Conservation (phyloP, 108 stramenopile species). For the Aureococcus anophagefferens region DNA sequence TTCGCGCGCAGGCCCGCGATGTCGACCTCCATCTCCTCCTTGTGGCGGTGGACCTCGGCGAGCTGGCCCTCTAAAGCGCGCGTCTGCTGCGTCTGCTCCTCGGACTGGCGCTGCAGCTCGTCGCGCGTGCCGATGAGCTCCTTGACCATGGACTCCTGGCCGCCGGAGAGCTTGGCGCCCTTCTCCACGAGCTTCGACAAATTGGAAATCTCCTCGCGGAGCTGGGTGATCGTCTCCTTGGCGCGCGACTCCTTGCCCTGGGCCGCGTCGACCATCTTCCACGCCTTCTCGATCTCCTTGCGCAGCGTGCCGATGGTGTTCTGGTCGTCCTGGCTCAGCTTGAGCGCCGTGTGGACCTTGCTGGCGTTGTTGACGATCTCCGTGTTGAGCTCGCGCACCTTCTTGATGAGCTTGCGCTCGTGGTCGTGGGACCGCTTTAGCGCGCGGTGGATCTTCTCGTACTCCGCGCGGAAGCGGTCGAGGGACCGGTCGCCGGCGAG, state of each 20-base stretch:
- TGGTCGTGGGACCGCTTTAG: constrained; percentile 33
- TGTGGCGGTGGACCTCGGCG: constrained; percentile 23
- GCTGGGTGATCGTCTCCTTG: constrained; percentile 46
- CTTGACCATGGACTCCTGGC: constrained; percentile 54
- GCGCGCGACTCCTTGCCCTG: constrained; percentile 56
- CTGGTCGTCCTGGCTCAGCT: constrained; percentile 56
- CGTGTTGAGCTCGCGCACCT: constrained; percentile 50
- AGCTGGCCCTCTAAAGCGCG: constrained; percentile 32
- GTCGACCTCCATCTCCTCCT: constrained; percentile 4
- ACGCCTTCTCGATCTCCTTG: constrained; percentile 59
- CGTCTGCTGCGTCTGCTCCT: constrained; percentile 15
- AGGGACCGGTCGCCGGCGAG: constrained; percentile 50
- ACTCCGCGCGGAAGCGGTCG: constrained; percentile 53
- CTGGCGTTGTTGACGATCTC: constrained; percentile 58
- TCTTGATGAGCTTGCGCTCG: constrained; percentile 55
- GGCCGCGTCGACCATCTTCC: constrained; percentile 57
- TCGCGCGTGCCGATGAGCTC: constrained; percentile 36
- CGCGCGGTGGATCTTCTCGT: constrained; percentile 58
- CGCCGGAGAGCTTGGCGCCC: constrained; percentile 50
- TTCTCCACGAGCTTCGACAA: constrained; percentile 56
- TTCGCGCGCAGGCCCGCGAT: not conserved
- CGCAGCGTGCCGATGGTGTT: constrained; percentile 42
- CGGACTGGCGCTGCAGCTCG: constrained; percentile 29
- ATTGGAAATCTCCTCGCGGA: constrained; percentile 53
- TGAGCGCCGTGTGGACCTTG: constrained; percentile 55